phyloP scores from a whole-genome alignment of 129 eudicot genomes.

The Pittosporum tobira region DNA sequence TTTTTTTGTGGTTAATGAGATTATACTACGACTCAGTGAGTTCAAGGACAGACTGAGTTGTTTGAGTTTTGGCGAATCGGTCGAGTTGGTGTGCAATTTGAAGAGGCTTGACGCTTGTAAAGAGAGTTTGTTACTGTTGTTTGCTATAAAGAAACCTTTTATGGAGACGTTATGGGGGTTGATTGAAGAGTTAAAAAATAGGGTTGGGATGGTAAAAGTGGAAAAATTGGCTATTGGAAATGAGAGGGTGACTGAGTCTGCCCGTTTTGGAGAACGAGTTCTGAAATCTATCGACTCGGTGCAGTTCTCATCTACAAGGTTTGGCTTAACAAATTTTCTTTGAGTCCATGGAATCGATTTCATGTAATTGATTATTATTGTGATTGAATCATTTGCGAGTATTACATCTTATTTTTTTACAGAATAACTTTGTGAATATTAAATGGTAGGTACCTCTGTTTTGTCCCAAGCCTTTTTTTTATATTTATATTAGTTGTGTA shows the following conservation, averaged over 20 bases:
- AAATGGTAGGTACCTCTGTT: too few species aligned
- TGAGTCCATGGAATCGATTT: neutral
- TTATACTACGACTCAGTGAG: constrained; percentile 51
- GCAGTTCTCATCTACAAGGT: constrained; percentile 53
- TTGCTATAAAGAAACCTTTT: constrained; percentile 26
- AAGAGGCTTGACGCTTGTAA: constrained; percentile 44
- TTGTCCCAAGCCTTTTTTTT: too few species aligned
- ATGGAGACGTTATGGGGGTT: constrained; percentile 46
- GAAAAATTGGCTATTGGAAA: constrained; percentile 20
- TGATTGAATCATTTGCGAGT: constrained; percentile 1
- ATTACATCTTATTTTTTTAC: too few species aligned
- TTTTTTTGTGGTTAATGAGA: constrained; percentile 32
- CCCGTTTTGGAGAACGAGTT: constrained; percentile 58
- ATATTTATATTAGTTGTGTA: too few species aligned
- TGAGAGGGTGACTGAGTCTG: constrained; percentile 48
- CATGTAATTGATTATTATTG: neutral
- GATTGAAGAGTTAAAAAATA: constrained; percentile 37
- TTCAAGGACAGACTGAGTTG: constrained; percentile 40
- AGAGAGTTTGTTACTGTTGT: constrained; percentile 27
- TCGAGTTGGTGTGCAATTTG: constrained; percentile 44
- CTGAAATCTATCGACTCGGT: constrained; percentile 32
- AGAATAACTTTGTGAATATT: too few species aligned
- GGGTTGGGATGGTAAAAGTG: constrained; percentile 25
- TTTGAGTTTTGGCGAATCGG: constrained; percentile 64
- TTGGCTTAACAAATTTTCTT: constrained; percentile 19